Evolutionary conservation across 208 protist species (phyloP).

Genomic region (Crithidia sp.): DNA sequence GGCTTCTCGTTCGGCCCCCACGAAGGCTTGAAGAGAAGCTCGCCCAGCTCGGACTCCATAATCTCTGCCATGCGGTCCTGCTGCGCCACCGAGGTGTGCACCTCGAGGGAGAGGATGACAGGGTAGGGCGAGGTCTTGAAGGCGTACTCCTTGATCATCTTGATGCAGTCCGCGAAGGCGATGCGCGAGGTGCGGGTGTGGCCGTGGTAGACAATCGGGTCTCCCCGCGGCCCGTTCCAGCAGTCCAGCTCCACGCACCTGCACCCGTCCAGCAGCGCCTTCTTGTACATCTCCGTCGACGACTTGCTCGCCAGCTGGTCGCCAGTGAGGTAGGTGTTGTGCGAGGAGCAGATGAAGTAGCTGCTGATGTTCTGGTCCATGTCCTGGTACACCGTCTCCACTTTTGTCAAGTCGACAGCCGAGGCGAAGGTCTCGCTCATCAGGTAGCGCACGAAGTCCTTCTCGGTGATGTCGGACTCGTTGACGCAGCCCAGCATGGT

Average conservation of each 20-base stretch:
- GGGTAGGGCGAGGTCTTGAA: conserved; percentile 74
- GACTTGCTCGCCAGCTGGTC: conserved; percentile 89
- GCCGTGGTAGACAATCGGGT: conserved; percentile 87
- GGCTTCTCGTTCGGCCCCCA: conserved; percentile 46
- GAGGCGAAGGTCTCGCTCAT: conserved; percentile 37
- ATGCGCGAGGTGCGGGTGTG: conserved; percentile 83
- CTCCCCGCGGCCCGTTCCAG: conserved; percentile 70
- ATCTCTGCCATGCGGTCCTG: conserved; percentile 79
- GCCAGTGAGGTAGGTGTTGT: conserved; percentile 96
- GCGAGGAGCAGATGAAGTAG: conserved; percentile 94
- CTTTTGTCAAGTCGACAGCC: conserved; percentile 41
- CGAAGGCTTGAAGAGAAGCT: conserved; percentile 50
- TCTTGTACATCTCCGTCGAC: conserved; percentile 67
- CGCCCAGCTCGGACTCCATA: conserved; percentile 58
- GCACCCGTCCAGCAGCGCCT: conserved; percentile 73
- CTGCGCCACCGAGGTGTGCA: conserved; percentile 70
- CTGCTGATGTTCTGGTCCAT: conserved; percentile 83
- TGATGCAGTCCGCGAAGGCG: conserved; percentile 59
- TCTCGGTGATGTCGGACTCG: conserved; percentile 28
- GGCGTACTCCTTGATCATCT: conserved; percentile 64
- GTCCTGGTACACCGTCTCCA: conserved; percentile 66
- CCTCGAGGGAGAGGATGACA: conserved; percentile 82
- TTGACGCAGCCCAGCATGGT: conserved; percentile 44
- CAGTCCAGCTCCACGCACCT: conserved; percentile 88
- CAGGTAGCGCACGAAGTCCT: conserved; percentile 56